A percentile compares a stretch with the other conserved stretches of the same genome.
Conservation (phyloP, 1,284 basidiomycete species). For the Ceratobasidium sp. region DNA sequence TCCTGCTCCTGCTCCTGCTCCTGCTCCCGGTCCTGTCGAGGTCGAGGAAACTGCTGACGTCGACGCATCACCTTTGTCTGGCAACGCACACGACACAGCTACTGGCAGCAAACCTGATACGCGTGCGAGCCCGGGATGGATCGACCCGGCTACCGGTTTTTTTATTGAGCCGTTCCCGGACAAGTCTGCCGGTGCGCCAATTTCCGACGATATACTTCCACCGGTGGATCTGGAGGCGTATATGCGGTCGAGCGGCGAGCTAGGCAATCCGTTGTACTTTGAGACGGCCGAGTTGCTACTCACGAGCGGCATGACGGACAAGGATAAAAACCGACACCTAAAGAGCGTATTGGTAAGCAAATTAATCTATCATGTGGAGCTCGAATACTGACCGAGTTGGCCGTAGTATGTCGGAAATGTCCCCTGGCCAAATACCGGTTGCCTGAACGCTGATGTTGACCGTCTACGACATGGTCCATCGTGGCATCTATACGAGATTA, state of each 20-base stretch:
- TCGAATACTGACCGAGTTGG: neutral
- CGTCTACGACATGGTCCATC: slow-evolving; percentile 43
- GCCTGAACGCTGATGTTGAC: slow-evolving; percentile 44
- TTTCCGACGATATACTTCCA: neutral
- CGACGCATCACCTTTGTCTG: no score
- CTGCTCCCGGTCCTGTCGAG: no score
- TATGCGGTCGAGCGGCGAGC: neutral
- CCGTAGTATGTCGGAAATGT: neutral
- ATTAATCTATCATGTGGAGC: neutral
- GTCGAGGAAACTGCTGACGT: no score
- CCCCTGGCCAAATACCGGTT: slow-evolving; percentile 40
- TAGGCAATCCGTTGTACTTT: neutral
- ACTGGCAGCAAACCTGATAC: no score
- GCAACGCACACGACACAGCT: no score
- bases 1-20: no score
- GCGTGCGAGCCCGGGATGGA: no score
- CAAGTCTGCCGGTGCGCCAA: neutral
- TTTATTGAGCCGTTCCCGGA: no score
- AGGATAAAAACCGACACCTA: neutral
- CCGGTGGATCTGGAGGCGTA: neutral
- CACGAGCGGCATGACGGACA: neutral
- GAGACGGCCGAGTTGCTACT: neutral
- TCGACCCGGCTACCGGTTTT: no score
- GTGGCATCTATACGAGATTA: slow-evolving; percentile 42
- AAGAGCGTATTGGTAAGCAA: slow-evolving; percentile 14